These are phyloP conservation scores for Puccinia coronata DNA, from an alignment of 1,284 basidiomycete species.

Conservation along the genomic window DNA sequence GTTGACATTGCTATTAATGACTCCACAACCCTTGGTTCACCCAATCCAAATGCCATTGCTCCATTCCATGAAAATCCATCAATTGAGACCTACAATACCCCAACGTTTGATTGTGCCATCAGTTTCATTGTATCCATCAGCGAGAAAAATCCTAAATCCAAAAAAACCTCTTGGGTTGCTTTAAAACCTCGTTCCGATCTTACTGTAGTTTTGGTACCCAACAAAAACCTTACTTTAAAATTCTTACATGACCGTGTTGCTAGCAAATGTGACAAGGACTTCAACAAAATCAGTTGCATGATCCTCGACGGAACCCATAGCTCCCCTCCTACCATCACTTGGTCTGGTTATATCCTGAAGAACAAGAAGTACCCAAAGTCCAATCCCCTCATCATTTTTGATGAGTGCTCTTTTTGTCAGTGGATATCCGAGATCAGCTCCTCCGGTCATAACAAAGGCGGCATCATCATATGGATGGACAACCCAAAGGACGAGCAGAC, in stretches of 20 bases:
- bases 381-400: neutral
- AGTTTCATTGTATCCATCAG: neutral
- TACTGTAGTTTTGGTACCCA: neutral
- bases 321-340: neutral
- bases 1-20: too few species aligned
- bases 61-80: too few species aligned
- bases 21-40: too few species aligned
- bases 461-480: neutral
- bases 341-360: constrained; percentile 3
- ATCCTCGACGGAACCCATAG: neutral
- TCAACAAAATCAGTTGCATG: neutral
- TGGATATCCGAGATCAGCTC: neutral
- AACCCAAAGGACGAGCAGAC: neutral
- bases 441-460: neutral
- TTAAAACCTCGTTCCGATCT: neutral
- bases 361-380: neutral
- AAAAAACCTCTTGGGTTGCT: neutral
- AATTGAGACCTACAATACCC: too few species aligned
- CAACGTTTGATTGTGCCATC: constrained; percentile 8
- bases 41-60: too few species aligned
- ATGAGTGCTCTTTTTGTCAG: neutral
- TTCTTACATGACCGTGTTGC: neutral
- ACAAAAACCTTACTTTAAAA: neutral
- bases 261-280: neutral
- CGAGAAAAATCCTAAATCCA: neutral